Evolutionary conservation across 495 filamentous ascomycete species (phyloP).

Genomic region (Xanthoparmelia taractica): DNA sequence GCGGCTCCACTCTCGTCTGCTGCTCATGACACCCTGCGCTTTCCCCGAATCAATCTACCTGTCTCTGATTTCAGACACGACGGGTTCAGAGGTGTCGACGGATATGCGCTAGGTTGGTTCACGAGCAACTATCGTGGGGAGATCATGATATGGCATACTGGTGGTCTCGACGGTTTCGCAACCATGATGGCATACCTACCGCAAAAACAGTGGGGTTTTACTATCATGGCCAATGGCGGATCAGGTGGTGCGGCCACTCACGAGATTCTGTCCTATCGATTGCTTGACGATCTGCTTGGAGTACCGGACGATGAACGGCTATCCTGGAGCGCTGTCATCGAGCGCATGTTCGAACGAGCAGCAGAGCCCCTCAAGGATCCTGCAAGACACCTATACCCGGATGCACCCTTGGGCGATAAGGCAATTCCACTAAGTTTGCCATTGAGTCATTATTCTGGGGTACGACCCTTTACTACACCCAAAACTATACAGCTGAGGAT

Average conservation of each 20-base stretch:
- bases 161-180: slow-evolving; percentile 41
- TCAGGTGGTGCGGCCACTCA: slow-evolving; percentile 23
- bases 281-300: slow-evolving; percentile 38
- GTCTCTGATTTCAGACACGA: neutral
- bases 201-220: slow-evolving; percentile 37
- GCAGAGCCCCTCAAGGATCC: neutral
- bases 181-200: slow-evolving; percentile 42
- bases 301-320: slow-evolving; percentile 26
- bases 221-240: slow-evolving; percentile 40
- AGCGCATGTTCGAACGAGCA: neutral
- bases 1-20: slow-evolving; percentile 30
- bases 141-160: slow-evolving; percentile 37
- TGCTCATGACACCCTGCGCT: slow-evolving; percentile 35
- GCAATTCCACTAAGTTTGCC: slow-evolving; percentile 30
- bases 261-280: slow-evolving; percentile 30
- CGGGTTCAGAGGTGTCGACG: slow-evolving; percentile 25
- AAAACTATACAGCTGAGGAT: neutral
- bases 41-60: slow-evolving; percentile 29
- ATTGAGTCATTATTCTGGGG: slow-evolving; percentile 32
- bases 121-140: slow-evolving; percentile 39
- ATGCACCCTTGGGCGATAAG: slow-evolving; percentile 18
- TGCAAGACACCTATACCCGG: neutral
- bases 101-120: slow-evolving; percentile 43
- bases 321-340: slow-evolving; percentile 13
- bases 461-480: neutral